phyloP scores from a whole-genome alignment of 331 rosid genomes.

The Cydonia oblonga region DNA sequence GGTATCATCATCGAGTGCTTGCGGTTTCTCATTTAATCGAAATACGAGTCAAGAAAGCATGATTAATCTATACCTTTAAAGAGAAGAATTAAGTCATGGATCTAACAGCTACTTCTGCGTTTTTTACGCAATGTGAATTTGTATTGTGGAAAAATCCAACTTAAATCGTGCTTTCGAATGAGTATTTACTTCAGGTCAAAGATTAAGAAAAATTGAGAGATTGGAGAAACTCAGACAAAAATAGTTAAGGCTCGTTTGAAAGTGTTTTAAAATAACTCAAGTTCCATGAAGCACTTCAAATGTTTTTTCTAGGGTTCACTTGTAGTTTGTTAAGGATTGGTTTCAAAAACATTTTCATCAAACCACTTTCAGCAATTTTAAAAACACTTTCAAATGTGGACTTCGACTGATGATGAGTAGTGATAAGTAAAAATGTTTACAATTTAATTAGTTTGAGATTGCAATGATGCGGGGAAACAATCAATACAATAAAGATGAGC shows the following conservation, averaged over 20 bases:
- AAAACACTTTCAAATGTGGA: too few species aligned
- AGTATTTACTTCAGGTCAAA: not conserved
- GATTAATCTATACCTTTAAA: not conserved
- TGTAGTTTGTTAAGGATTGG: too few species aligned
- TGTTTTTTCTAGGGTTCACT: too few species aligned
- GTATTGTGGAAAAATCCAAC: not conserved
- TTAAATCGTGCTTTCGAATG: not conserved
- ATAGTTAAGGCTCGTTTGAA: too few species aligned
- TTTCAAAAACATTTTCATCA: too few species aligned
- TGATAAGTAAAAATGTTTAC: not conserved
- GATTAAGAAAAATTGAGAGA: not conserved
- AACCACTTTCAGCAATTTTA: too few species aligned
- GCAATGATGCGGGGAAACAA: not conserved
- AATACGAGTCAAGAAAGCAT: too few species aligned
- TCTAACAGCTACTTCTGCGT: not conserved
- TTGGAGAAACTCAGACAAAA: not conserved
- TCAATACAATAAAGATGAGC: not conserved
- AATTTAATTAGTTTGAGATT: not conserved
- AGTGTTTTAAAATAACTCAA: too few species aligned
- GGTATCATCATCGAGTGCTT: too few species aligned
- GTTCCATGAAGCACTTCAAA: too few species aligned
- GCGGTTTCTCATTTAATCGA: too few species aligned
- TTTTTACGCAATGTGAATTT: not conserved
- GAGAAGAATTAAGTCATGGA: not conserved
- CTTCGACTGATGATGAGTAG: not conserved